Evolutionary conservation across 345 rosid genomes (phyloP).

Genomic region (sweet orange (Citrus sinensis)): DVS_A1.0 CM039166.1:527001-527500

Average conservation of each 20-base stretch:
- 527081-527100: conserved; percentile 20
- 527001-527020: conserved; percentile 30
- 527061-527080: conserved; percentile 22
- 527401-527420: not conserved
- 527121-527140: not conserved
- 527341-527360: conserved; percentile 15
- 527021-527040: conserved; percentile 29
- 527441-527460: conserved; percentile 7
- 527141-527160: not conserved
- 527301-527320: conserved; percentile 17
- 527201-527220: conserved; percentile 1
- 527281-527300: not conserved
- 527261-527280: conserved; percentile 12
- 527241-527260: not conserved
- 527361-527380: not conserved
- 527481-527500: conserved; percentile 16
- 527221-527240: not conserved
- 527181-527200: conserved; percentile 4
- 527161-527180: not conserved
- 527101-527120: conserved; percentile 12
- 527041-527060: conserved; percentile 18
- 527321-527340: conserved; percentile 28
- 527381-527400: conserved; percentile 9
- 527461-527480: conserved; percentile 19
- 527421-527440: conserved; percentile 17